Percentiles rank a stretch among this genome's conserved stretches.
Evolutionary conservation across 1,139 yeast genomes (phyloP).

Genomic region (Kurtzmaniella quercitrusa): DNA sequence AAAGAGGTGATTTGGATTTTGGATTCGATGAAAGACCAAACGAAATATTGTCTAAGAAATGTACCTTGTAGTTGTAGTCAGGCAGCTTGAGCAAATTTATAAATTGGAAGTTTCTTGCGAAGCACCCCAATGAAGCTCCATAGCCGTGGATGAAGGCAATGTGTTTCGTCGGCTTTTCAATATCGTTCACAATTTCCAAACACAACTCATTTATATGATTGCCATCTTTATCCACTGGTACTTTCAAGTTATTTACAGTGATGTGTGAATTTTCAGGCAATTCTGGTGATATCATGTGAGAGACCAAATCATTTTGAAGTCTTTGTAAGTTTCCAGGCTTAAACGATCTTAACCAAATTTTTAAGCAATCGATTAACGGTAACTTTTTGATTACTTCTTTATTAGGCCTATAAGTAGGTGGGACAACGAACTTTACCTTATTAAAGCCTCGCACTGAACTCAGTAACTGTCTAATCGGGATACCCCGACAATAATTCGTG

Average conservation of each 20-base stretch:
- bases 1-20: constrained; percentile 14
- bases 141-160: constrained; percentile 84
- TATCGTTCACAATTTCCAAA: constrained; percentile 21
- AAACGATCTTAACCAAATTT: constrained; percentile 31
- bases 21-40: constrained; percentile 80
- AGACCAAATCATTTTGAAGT: constrained; percentile 35
- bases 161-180: constrained; percentile 27
- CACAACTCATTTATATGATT: constrained; percentile 36
- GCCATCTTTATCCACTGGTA: constrained; percentile 24
- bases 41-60: constrained; percentile 80
- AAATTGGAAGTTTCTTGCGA: constrained; percentile 67
- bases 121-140: constrained; percentile 86
- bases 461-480: constrained; percentile 3
- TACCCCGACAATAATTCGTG: not conserved
- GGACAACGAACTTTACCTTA: constrained; percentile 10
- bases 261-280: constrained; percentile 21
- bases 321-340: constrained; percentile 21
- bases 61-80: constrained; percentile 48
- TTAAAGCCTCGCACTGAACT: not conserved
- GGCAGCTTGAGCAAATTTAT: constrained; percentile 35
- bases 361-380: constrained; percentile 15
- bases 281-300: constrained; percentile 29
- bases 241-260: constrained; percentile 16
- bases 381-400: constrained; percentile 12
- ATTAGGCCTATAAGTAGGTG: constrained; percentile 14